phyloP scores from a whole-genome alignment of 2,329 filamentous ascomycete genomes.

The Emergomyces orientalis region DNA sequence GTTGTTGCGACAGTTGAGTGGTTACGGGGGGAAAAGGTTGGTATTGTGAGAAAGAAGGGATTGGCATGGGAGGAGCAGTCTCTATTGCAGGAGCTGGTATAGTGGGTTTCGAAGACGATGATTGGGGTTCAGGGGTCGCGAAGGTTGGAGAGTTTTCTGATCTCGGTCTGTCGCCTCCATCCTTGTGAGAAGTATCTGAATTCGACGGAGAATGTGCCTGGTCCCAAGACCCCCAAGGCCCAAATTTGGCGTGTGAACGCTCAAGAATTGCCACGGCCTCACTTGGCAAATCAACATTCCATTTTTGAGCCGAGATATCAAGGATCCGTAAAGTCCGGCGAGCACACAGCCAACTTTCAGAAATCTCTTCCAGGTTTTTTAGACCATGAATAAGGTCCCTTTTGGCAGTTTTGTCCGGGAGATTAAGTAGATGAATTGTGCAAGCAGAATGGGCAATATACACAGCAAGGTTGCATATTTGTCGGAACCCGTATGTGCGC shows the following conservation, averaged over 20 bases:
- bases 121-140: constrained; percentile 1
- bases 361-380: constrained; percentile 89
- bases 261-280: constrained; percentile 70
- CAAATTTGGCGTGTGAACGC: constrained; percentile 71
- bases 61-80: background rate
- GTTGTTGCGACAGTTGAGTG: background rate
- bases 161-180: constrained; percentile 6
- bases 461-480: constrained; percentile 93
- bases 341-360: constrained; percentile 87
- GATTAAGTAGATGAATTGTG: constrained; percentile 85
- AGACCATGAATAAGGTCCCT: constrained; percentile 85
- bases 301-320: constrained; percentile 75
- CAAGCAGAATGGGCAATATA: constrained; percentile 94
- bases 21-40: constrained; percentile 26
- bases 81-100: background rate
- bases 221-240: constrained; percentile 51
- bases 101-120: background rate
- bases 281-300: constrained; percentile 76
- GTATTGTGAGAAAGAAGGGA: constrained; percentile 12
- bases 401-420: constrained; percentile 83
- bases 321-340: constrained; percentile 76
- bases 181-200: constrained; percentile 19
- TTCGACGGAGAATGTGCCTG: constrained; percentile 50
- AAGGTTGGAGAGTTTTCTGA: background rate
- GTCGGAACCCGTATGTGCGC: constrained; percentile 76